Percentiles rank a stretch among this genome's conserved stretches.
Evolutionary conservation across 768 basidiomycete genomes (phyloP).

Genomic region (Lactarius trivialis): DNA sequence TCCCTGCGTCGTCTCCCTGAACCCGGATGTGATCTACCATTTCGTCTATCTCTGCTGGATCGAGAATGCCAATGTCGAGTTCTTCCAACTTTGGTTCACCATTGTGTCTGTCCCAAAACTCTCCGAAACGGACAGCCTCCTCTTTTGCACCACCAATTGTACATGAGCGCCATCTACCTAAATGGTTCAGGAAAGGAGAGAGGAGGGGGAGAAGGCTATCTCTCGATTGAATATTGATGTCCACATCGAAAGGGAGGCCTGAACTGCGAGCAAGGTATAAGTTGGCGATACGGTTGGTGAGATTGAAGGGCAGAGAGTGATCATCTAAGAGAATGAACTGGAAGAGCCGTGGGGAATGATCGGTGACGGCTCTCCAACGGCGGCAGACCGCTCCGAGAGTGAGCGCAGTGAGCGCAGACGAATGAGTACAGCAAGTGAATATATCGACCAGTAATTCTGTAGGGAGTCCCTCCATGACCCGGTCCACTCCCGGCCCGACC

Average conservation of each 20-base stretch:
- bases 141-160: constrained; percentile 34
- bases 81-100: constrained; percentile 23
- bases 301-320: constrained; percentile 29
- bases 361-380: constrained; percentile 51
- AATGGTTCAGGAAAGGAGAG: constrained; percentile 50
- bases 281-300: constrained; percentile 42
- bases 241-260: constrained; percentile 50
- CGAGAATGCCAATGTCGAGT: constrained; percentile 24
- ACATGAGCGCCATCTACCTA: constrained; percentile 55
- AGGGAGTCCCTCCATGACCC: constrained; percentile 37
- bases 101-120: constrained; percentile 21
- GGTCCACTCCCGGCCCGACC: too few relatives aligned
- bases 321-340: constrained; percentile 49
- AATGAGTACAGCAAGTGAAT: constrained; percentile 37
- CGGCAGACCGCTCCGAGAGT: constrained; percentile 47
- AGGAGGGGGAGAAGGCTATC: constrained; percentile 57
- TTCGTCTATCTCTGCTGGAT: constrained; percentile 18
- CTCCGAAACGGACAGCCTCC: constrained; percentile 30
- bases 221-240: constrained; percentile 41
- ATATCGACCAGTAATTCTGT: constrained; percentile 59
- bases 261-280: constrained; percentile 49
- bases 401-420: constrained; percentile 40
- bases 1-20: not conserved
- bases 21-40: constrained; percentile 6
- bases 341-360: constrained; percentile 55